Base-by-base conservation (phyloP, 2,329 filamentous ascomycete genomes). In the Xylariaceae sp. region DNA sequence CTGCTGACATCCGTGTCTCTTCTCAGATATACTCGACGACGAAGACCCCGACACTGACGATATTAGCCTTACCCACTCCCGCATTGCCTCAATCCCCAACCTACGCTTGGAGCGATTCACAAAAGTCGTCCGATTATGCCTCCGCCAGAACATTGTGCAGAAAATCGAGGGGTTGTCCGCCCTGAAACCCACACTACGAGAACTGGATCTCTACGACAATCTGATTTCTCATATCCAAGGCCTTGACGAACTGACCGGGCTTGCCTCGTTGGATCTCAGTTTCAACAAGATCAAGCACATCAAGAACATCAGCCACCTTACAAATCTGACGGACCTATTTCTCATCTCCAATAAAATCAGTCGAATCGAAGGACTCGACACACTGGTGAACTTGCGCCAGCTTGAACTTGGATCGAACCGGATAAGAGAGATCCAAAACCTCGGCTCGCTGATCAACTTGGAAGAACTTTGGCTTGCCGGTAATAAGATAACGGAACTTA, bases 221-320 rank as follows among this genome's bases (percentile, higher is more conserved):
- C 80, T 95, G 16, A 91, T 99, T 64, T 83, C 85, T 10, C 91
- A 95, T 71, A 84, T 96, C 71, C 85, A 86, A 61, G 89, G 89
- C 29, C 80, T 99, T 43, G 91, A 96, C 50, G 77, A 83, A 43
- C 82, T 96, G 53, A 83, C 79, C 12, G 79, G 88, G 57, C 80
- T 99, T 50, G 89, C 81, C 5, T 87, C 77, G 53, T 82, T 99
- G 51, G 94, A 99, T 69, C 79, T 99, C 48, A 95, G 89, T 71
- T 99, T 96, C 81, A 99, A 99, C 78, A 97, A 97, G 77, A 92
- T 99, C 76, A 96, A 96, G 71, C 92, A 96, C 72, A 95, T 99
- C 76, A 96, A 95, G 72, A 85, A 92, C 65, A 76, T 97, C 61
- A 80, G 80, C 54, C 87, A 92, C 65, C 75, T 99, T 55, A 86